Conservation (phyloP, 2,329 filamentous ascomycete species). For the Colletotrichum coccodes region DNA sequence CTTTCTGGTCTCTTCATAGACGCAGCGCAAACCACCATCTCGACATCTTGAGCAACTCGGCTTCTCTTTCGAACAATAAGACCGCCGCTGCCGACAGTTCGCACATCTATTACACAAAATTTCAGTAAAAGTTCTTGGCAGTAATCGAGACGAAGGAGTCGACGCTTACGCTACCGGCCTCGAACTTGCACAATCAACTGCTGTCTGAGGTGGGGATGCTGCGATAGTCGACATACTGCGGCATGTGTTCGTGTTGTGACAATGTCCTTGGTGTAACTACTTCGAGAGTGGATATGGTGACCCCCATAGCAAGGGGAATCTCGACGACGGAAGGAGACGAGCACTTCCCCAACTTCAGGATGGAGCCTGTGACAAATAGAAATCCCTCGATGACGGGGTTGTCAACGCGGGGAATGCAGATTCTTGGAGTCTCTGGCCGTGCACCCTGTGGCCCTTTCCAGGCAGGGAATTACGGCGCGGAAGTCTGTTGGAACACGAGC, state of each 20-base stretch:
- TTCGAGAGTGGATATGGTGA: conserved; percentile 13
- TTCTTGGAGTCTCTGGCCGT: not conserved
- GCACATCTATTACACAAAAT: conserved; percentile 41
- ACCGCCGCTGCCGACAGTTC: conserved; percentile 45
- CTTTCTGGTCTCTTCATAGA: conserved; percentile 48
- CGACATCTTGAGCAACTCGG: conserved; percentile 47
- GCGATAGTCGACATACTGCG: conserved; percentile 10
- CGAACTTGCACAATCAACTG: conserved; percentile 16
- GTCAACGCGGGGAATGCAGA: conserved; percentile 20
- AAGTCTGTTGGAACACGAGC: not conserved
- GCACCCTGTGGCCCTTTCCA: not conserved
- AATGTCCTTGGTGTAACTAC: conserved; percentile 1
- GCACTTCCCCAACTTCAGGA: conserved; percentile 5
- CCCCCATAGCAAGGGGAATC: conserved; percentile 6
- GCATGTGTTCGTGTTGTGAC: not conserved
- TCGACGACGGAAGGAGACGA: not conserved
- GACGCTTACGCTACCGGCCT: conserved; percentile 41
- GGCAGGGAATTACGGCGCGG: not conserved
- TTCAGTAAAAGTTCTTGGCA: not conserved
- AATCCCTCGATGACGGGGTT: not conserved
- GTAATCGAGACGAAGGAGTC: not conserved
- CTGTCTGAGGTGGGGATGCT: conserved; percentile 9
- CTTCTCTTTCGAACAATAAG: conserved; percentile 49
- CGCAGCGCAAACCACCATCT: conserved; percentile 41
- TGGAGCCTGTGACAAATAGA: conserved; percentile 26